Evolutionary conservation across 495 filamentous ascomycete species (phyloP), one percentile per base, ranked within the genome.

Genomic region (Penicillium steckii): DNA sequence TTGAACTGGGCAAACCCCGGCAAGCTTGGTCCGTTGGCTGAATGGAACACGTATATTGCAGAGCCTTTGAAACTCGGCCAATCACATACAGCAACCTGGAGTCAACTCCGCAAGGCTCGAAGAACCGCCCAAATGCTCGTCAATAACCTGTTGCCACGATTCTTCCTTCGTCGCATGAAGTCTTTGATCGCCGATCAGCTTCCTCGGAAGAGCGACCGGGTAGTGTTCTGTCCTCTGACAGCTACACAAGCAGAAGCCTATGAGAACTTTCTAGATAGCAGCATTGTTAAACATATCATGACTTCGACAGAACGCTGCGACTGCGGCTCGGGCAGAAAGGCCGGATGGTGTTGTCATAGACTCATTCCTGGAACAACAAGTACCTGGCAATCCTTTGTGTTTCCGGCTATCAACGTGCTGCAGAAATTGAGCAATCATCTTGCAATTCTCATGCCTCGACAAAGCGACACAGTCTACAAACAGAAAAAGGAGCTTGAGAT

Each of bases 1-100:
- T 73, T 98, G 10, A 97, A 97, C 69, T 98, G 94, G 94, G 91
- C 91, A 1, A 95, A 96, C 60, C 94, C 94, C 1, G 95, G 94
- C 0, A 74, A 80, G 29, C 85, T 97, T 53, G 94, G 94, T 2
- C 87, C 90, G 0, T 70, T 89, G 8, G 75, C 77, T 13, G 83
- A 85, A 17, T 98, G 94, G 94, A 88, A 83, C 58, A 74, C 77
- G 24, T 79, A 80, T 42, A 90, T 98, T 50, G 84, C 86, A 25
- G 77, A 83, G 15, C 94, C 94, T 2, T 75, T 98, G 25, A 90
- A 85, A 55, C 74, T 90, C 33, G 95, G 94, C 1, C 94, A 98
- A 66, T 85, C 87, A 10, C 95, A 98, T 58, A 90, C 96, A 64
- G 93, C 95, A n/a, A 97, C 91, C 0, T 60, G 86, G 13, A 71